phyloP scores from a whole-genome alignment of 176 grass and related monocot genomes.

The Bothriochloa decipiens region DNA sequence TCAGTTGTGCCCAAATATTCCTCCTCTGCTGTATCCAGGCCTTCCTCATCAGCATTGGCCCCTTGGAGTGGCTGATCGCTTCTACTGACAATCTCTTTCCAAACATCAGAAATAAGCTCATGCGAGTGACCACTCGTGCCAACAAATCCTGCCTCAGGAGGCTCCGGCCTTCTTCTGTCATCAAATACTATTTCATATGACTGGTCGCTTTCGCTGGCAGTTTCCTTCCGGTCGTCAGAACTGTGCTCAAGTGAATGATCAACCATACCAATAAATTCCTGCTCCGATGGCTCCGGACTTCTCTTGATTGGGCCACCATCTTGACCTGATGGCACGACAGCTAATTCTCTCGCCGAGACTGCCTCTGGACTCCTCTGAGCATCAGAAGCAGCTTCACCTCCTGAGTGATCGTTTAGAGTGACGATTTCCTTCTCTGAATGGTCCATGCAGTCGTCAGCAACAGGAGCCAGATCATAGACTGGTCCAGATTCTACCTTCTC shows the following conservation, averaged over 20 bases:
- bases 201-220: slow-evolving; percentile 30
- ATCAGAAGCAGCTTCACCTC: slow-evolving; percentile 36
- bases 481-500: slow-evolving; percentile 16
- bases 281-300: slow-evolving; percentile 29
- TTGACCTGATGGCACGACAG: slow-evolving; percentile 23
- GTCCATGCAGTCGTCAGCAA: slow-evolving; percentile 17
- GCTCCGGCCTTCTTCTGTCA: slow-evolving; percentile 21
- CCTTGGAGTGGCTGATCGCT: slow-evolving; percentile 4
- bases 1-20: background rate
- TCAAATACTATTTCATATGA: slow-evolving; percentile 27
- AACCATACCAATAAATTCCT: slow-evolving; percentile 6
- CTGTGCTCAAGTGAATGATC: slow-evolving; percentile 25
- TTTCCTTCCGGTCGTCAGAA: slow-evolving; percentile 22
- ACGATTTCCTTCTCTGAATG: slow-evolving; percentile 42
- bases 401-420: slow-evolving; percentile 36
- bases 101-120: slow-evolving; percentile 42
- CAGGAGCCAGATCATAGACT: background rate
- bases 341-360: slow-evolving; percentile 12
- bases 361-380: slow-evolving; percentile 35
- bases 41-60: slow-evolving; percentile 1
- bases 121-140: background rate
- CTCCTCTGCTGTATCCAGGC: slow-evolving; percentile 5
- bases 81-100: slow-evolving; percentile 40
- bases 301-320: slow-evolving; percentile 1
- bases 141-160: slow-evolving; percentile 6